phyloP scores from a whole-genome alignment of 1,139 yeast species.

The Yamadazyma pseudoaaseri region DNA sequence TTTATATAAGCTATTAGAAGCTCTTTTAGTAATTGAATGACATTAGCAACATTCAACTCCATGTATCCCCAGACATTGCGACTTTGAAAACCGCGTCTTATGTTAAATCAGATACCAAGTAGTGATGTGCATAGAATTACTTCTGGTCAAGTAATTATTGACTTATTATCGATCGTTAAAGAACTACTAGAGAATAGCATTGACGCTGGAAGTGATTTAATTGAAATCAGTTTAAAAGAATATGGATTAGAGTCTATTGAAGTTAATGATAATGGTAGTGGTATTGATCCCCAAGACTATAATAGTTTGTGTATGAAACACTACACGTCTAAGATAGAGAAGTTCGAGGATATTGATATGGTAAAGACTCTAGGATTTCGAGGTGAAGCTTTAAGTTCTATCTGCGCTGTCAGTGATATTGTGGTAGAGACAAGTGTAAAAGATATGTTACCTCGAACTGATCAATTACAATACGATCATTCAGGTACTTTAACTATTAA shows the following conservation, averaged over 20 bases:
- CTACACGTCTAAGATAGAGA: conserved; percentile 72
- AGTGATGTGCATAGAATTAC: conserved; percentile 71
- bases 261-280: conserved; percentile 76
- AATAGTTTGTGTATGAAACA: conserved; percentile 64
- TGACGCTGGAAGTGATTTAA: conserved; percentile 68
- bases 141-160: conserved; percentile 90
- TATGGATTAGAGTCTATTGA: conserved; percentile 74
- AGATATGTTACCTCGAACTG: conserved; percentile 54
- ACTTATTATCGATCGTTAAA: conserved; percentile 72
- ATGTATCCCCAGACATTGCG: background rate
- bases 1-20: conserved; percentile 42
- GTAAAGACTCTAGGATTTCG: conserved; percentile 72
- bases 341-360: conserved; percentile 54
- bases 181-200: conserved; percentile 85
- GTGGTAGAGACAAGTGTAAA: conserved; percentile 55
- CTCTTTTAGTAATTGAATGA: conserved; percentile 36
- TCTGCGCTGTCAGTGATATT: conserved; percentile 61
- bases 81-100: conserved; percentile 1
- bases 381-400: conserved; percentile 81
- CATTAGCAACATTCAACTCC: conserved; percentile 26
- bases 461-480: conserved; percentile 49
- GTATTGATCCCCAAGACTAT: conserved; percentile 62
- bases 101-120: conserved; percentile 36
- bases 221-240: conserved; percentile 66
- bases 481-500: conserved; percentile 46